Base-by-base conservation (phyloP, 768 basidiomycete species). In the Mycena vitilis region DNA sequence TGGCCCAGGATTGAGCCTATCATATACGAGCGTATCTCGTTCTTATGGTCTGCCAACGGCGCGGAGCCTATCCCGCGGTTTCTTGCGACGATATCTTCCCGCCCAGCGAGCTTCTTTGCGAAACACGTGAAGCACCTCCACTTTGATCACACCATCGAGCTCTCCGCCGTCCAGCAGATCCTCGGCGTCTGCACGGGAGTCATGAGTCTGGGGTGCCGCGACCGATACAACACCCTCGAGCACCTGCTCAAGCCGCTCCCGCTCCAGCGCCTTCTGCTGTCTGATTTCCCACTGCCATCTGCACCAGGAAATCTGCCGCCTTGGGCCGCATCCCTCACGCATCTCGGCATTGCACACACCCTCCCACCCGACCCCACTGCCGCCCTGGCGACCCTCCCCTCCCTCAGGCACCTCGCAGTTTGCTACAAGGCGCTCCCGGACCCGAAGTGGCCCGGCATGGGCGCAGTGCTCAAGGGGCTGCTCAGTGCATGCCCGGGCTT, bases 1-100 rank as follows among this genome's bases (percentile, higher is more conserved):
- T 30, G 7, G 5, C n/a, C n/a, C 66, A 85, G 84, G 82, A 74
- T 83, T 40, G 77, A 78, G 51, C 83, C 83, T 52, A 63, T 73
- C n/a, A 78, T 84, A 42, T 85, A 83, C 72, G 73, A 78, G 45
- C 79, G 81, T 70, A 79, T 83, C 11, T 75, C 81, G 5, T 73
- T 84, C 10, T 51, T 69, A 25, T 16, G 22, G 78, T 78, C 36
- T 23, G 60, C 48, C 61, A 59, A 49, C 40, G 68, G 42, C 42
- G 56, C 51, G 45, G 80, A 82, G 57, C 77, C 77, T 5, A 71
- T 69, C 18, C 65, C 81, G 2, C 34, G 2, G 60, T 83, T 83
- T 73, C 60, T 84, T 49, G 78, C 78, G 30, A 80, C 81, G 5
- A 67, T 83, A 57, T 72, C 73, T 37, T 73, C 73, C 44, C 76